A percentile compares a stretch with the other conserved stretches of the same genome.
phyloP scores from a whole-genome alignment of 495 filamentous ascomycete genomes.

The Aspergillus sparsus region DNA sequence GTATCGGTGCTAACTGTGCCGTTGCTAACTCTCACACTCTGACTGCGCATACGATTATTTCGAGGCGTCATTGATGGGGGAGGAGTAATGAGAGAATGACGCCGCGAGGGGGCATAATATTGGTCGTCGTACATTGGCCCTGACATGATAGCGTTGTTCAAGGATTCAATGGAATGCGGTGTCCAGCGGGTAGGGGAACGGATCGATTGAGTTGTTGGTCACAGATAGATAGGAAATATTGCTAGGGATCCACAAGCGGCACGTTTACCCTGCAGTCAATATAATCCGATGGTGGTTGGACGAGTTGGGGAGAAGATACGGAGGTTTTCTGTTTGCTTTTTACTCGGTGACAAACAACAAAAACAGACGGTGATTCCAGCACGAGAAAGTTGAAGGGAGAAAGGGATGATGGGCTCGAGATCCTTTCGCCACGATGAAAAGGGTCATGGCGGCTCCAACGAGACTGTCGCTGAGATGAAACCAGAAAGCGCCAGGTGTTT shows the following conservation, averaged over 20 bases:
- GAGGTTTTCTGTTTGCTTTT: constrained; percentile 17
- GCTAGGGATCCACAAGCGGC: constrained; percentile 25
- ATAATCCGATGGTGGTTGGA: constrained; percentile 7
- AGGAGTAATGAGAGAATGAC: constrained; percentile 51
- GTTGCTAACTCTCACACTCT: constrained; percentile 68
- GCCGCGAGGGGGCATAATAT: constrained; percentile 51
- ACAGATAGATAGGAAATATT: constrained; percentile 22
- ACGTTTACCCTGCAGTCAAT: constrained; percentile 18
- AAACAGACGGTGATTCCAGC: constrained; percentile 12
- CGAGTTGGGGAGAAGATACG: not conserved
- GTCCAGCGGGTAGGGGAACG: constrained; percentile 6
- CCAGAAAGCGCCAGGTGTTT: constrained; percentile 39
- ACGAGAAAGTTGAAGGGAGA: constrained; percentile 20
- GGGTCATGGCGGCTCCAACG: constrained; percentile 17
- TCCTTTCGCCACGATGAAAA: constrained; percentile 20
- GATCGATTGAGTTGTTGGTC: constrained; percentile 21
- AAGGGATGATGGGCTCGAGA: constrained; percentile 21
- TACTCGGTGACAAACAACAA: constrained; percentile 11
- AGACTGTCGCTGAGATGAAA: constrained; percentile 25
- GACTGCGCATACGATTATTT: constrained; percentile 55
- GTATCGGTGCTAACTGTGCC: constrained; percentile 82
- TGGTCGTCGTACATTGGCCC: constrained; percentile 52
- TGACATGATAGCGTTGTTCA: constrained; percentile 41
- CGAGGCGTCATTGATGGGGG: constrained; percentile 48
- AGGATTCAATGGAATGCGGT: constrained; percentile 25